Evolutionary conservation across 305 asterid species (phyloP), one percentile per base, ranked within the genome.

Genomic region (Fraxinus platypoda): DNA sequence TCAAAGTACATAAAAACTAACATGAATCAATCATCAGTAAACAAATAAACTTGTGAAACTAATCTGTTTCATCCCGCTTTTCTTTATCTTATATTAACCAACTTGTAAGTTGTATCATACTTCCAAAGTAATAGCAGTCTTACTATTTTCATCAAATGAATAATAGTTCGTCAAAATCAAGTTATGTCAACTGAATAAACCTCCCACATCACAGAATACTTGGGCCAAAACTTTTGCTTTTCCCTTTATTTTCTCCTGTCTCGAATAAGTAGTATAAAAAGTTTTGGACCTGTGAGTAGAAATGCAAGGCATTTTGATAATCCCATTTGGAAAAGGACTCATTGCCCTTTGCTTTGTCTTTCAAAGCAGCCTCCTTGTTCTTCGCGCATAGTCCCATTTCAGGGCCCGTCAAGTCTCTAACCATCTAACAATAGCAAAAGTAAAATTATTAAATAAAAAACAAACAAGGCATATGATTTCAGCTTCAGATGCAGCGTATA

Each of bases 361-460:
- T 96, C 80, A 88, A 43, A 59, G 97, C 97, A 92, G 88, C 93
- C 81, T 84, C 90, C 82, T 87, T 86, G 78, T 90, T 87, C 93
- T 95, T 95, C 66, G 91, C 83, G 70, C 98, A 93, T 80, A 95
- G 89, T 81, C 89, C 90, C 82, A 72, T 85, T 85, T 90, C 87
- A 21, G 91, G 85, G 88, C 90, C 94, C 66, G 97, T 92, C 93
- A 93, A 90, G 74, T 94, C 97, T 34, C 89, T 84, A 76, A 95
- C 90, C 90, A 92, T 79, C 97, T 94, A 82, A 4, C 6, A 82
- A 66, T 41, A 57, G 52, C 62, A 81, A 81, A 84, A 34, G 81
- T 31, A 78, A 77, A 82, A 81, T 78, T 64, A 84, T 57, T 41
- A 17, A 31, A 11, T 33, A 81, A 74, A 74, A 78, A 26, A 26